Percentiles rank a stretch among this genome's conserved stretches.
Evolutionary conservation across 2,329 filamentous ascomycete genomes (phyloP).

Genomic region (Colletotrichum caudatum): DNA sequence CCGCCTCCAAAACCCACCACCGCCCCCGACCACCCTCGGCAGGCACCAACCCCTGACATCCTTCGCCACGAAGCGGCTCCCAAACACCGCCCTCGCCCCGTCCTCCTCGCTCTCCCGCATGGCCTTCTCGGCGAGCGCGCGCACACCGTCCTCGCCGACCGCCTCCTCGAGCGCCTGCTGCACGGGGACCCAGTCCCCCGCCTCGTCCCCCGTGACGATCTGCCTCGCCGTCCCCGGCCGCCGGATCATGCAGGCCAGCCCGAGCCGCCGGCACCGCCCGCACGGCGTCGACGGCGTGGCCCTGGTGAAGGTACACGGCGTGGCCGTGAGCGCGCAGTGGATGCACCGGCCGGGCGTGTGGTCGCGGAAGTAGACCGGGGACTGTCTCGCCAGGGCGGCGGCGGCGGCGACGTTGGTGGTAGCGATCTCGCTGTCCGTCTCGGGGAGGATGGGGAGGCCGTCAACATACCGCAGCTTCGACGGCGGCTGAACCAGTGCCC

Average conservation of each 20-base stretch:
- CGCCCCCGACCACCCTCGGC: not conserved
- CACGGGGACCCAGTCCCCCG: not conserved
- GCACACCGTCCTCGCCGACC: constrained; percentile 1
- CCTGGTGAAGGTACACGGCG: constrained; percentile 18
- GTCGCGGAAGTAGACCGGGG: not conserved
- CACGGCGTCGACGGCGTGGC: not conserved
- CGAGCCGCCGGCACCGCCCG: constrained; percentile 15
- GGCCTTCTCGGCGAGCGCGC: not conserved
- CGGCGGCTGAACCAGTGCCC: not conserved
- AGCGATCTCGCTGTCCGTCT: not conserved
- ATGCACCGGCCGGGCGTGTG: constrained; percentile 21
- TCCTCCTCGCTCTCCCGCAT: not conserved
- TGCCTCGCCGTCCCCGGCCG: not conserved
- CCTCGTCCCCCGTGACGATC: not conserved
- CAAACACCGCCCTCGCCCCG: constrained; percentile 14
- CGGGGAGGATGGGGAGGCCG: constrained; percentile 10
- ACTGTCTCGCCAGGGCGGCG: not conserved
- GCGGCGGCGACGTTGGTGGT: not conserved
- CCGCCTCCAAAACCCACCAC: not conserved
- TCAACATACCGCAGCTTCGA: constrained; percentile 4
- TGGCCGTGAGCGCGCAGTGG: constrained; percentile 12
- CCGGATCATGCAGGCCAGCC: constrained; percentile 3
- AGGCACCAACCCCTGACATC: constrained; percentile 26
- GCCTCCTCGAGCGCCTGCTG: not conserved
- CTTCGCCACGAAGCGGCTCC: not conserved